These are phyloP conservation scores for Salvia splendens DNA, from an alignment of 257 asterid species.

Conservation along the genomic window DNA sequence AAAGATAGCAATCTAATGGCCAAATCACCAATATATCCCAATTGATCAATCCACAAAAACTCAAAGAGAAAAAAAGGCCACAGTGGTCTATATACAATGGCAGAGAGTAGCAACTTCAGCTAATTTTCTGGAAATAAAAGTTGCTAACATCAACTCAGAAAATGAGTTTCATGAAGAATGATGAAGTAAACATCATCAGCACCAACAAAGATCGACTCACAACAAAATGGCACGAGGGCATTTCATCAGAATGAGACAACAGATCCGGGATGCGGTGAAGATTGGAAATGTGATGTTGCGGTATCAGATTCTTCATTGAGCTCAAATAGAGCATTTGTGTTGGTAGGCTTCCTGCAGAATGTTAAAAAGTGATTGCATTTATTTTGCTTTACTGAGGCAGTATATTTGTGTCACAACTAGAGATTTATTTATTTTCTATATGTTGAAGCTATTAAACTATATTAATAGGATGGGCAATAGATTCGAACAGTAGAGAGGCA, in stretches of 20 bases:
- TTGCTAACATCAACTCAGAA: conserved; percentile 24
- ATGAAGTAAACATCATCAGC: conserved; percentile 23
- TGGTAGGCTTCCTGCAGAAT: conserved; percentile 45
- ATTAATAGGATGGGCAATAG: no score
- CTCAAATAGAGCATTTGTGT: conserved; percentile 22
- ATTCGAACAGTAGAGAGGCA: no score
- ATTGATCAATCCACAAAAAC: conserved; percentile 7
- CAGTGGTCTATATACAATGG: conserved; percentile 34
- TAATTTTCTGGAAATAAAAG: conserved; percentile 10
- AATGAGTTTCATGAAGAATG: conserved; percentile 27
- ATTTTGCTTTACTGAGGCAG: neutral
- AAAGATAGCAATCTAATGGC: neutral
- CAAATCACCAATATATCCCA: neutral
- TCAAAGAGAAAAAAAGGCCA: conserved; percentile 18
- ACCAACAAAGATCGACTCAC: conserved; percentile 30
- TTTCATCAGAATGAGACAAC: conserved; percentile 46
- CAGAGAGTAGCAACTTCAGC: conserved; percentile 28
- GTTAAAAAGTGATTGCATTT: neutral
- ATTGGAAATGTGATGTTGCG: conserved; percentile 53
- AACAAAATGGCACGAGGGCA: neutral
- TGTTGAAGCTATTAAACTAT: no score
- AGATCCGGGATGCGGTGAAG: conserved; percentile 42
- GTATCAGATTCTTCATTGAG: conserved; percentile 53
- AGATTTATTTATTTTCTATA: neutral
- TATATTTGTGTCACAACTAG: neutral